phyloP scores from a whole-genome alignment of 768 basidiomycete genomes.

The Tylopilus rubrobrunneus region DNA sequence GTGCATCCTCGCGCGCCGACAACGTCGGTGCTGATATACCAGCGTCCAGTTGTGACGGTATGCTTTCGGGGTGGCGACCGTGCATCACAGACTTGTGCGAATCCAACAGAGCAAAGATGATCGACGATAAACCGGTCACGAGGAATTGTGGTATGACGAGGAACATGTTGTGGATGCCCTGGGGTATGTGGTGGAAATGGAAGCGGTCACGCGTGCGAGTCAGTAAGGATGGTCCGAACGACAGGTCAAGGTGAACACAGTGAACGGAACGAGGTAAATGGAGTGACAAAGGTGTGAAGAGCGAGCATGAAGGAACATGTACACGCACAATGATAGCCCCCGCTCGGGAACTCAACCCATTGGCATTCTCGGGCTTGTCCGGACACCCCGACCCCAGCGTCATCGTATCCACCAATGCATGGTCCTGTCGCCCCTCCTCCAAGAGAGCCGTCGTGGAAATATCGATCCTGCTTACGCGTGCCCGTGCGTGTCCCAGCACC shows the following conservation, averaged over 20 bases:
- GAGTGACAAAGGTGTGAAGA: neutral
- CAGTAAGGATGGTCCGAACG: neutral
- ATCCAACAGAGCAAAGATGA: constrained; percentile 86
- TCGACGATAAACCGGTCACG: constrained; percentile 78
- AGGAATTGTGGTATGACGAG: constrained; percentile 94
- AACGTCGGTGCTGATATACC: neutral
- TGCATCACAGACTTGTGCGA: constrained; percentile 47
- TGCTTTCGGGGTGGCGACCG: constrained; percentile 23
- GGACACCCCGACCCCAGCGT: constrained; percentile 2
- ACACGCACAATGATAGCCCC: constrained; percentile 77
- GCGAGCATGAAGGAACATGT: neutral
- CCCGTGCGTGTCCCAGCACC: constrained; percentile 37
- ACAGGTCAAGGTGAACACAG: neutral
- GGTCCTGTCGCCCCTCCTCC: constrained; percentile 6
- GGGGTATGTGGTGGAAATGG: neutral
- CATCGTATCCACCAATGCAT: constrained; percentile 11
- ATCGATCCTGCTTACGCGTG: constrained; percentile 48
- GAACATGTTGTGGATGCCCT: constrained; percentile 96
- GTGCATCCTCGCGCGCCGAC: neutral
- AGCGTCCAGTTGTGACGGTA: neutral
- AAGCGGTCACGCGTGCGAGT: neutral
- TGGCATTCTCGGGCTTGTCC: constrained; percentile 8
- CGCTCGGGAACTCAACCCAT: constrained; percentile 70
- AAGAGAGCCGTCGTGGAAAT: constrained; percentile 24
- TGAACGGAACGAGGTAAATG: no score